Base-by-base conservation (phyloP, 768 basidiomycete species). In the Tylopilus intermedius region DNA sequence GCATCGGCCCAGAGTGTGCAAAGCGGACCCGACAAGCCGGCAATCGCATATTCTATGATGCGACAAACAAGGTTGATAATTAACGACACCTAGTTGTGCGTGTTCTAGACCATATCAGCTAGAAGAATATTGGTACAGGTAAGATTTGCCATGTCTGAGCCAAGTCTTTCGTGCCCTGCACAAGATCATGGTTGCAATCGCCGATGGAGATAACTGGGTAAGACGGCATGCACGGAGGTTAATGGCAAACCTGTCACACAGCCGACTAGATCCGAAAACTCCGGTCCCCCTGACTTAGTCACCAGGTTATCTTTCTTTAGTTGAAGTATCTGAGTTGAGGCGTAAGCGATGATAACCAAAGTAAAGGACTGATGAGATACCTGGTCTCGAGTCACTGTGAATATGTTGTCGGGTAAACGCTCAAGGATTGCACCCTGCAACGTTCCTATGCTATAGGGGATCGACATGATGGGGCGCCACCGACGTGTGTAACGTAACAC, bases 301-400 rank as follows among this genome's bases (percentile, higher is more conserved):
- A 79, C 75, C 40, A 82, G 58, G 51, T 87, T 88, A 61, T 88
- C 83, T 14, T 61, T 63, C 53, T 78, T 76, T 22, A 88, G 70
- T 63, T 87, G 87, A 53, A 78, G 73, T 38, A 87, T 72, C 85
- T 87, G 47, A 24, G 24, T n/a, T 46, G 43, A 48, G 15, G 48
- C 33, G 45, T 40, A 21, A 59, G 47, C 7, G 32, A 11, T 43
- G 3, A 21, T 15, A 22, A 14, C 15, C 37, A 44, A 40, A 46
- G 11, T 45, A 29, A 44, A 21, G 21, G 6, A 26, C 8, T 14
- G 26, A 29, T 2, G 45, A 24, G 13, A 24, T 49, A 86, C 88
- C 75, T 90, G 87, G 55, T 79, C 79, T 32, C 79, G 74, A 13
- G 88, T 88, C 15, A 90, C 59, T 0, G 88, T 88, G 56, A 89